Conservation (phyloP, 2,329 filamentous ascomycete genomes). For the Raffaelea ambrosiae region DNA sequence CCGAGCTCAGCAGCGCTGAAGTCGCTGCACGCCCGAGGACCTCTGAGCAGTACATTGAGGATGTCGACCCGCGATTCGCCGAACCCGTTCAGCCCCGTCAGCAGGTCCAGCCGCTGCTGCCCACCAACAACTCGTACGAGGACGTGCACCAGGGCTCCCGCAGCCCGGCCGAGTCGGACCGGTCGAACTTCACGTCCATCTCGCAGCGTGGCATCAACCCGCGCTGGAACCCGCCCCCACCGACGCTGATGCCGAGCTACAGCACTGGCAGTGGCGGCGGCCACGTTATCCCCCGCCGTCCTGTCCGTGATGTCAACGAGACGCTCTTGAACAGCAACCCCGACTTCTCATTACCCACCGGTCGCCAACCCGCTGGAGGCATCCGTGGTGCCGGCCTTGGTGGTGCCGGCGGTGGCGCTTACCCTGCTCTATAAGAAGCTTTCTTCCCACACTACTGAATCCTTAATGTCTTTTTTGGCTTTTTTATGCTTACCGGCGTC, state of each 20-base stretch:
- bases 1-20: constrained; percentile 18
- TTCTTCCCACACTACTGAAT: no score
- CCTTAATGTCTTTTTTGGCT: no score
- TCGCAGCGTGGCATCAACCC: constrained; percentile 85
- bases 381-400: constrained; percentile 7
- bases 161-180: constrained; percentile 70
- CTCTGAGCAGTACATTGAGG: constrained; percentile 66
- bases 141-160: constrained; percentile 40
- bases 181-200: constrained; percentile 81
- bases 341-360: constrained; percentile 67
- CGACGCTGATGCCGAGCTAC: constrained; percentile 32
- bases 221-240: constrained; percentile 61
- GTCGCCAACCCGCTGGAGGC: constrained; percentile 11
- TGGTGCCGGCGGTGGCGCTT: constrained; percentile 35
- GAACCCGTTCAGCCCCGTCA: constrained; percentile 27
- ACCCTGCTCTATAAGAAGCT: constrained; percentile 26
- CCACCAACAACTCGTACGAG: constrained; percentile 20
- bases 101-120: constrained; percentile 15
- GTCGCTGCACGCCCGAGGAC: constrained; percentile 11
- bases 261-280: constrained; percentile 19
- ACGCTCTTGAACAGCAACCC: constrained; percentile 72
- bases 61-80: constrained; percentile 82
- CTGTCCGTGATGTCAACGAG: constrained; percentile 54
- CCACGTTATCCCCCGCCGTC: constrained; percentile 24
- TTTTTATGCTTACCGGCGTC: background rate